phyloP scores from a whole-genome alignment of 1,284 basidiomycete species.

The Salmacisia buchloeana region DNA sequence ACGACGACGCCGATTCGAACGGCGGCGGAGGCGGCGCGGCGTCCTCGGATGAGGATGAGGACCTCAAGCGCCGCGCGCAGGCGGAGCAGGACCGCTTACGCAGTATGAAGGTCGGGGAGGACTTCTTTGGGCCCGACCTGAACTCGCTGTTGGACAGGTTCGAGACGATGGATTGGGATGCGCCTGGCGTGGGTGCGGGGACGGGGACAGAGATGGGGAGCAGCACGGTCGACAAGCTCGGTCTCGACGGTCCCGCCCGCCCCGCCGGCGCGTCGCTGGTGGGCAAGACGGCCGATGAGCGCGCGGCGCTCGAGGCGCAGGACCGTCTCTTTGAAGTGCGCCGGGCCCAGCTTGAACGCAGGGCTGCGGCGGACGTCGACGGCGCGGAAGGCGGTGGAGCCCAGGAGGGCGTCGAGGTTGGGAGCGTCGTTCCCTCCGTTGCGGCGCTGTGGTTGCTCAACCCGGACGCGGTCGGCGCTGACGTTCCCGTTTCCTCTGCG shows the following conservation, averaged over 20 bases:
- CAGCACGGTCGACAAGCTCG: slow-evolving; percentile 12
- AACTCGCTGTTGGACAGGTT: slow-evolving; percentile 32
- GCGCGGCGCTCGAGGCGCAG: not conserved
- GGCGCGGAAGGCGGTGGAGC: too few relatives aligned
- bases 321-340: not conserved
- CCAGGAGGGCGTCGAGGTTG: not conserved
- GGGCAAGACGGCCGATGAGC: slow-evolving; percentile 5
- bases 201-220: slow-evolving; percentile 8
- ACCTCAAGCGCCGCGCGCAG: slow-evolving; percentile 28
- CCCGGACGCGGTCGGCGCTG: slow-evolving; percentile 11
- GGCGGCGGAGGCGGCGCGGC: slow-evolving; percentile 10
- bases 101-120: slow-evolving; percentile 42
- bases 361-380: too few relatives aligned
- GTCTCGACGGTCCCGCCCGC: not conserved
- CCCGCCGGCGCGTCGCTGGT: not conserved
- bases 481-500: not conserved
- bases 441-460: slow-evolving; percentile 41
- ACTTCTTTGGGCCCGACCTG: slow-evolving; percentile 41
- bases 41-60: slow-evolving; percentile 29
- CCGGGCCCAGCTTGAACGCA: not conserved
- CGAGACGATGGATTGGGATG: slow-evolving; percentile 21
- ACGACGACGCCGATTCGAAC: slow-evolving; percentile 27
- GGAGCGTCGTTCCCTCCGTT: slow-evolving; percentile 33
- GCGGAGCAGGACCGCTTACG: slow-evolving; percentile 41
- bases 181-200: slow-evolving; percentile 14